A percentile compares a stretch with the other conserved stretches of the same genome.
These are phyloP conservation scores for Dryas octopetala DNA, from an alignment of 306 rosid species.

Conservation along the genomic window DNA sequence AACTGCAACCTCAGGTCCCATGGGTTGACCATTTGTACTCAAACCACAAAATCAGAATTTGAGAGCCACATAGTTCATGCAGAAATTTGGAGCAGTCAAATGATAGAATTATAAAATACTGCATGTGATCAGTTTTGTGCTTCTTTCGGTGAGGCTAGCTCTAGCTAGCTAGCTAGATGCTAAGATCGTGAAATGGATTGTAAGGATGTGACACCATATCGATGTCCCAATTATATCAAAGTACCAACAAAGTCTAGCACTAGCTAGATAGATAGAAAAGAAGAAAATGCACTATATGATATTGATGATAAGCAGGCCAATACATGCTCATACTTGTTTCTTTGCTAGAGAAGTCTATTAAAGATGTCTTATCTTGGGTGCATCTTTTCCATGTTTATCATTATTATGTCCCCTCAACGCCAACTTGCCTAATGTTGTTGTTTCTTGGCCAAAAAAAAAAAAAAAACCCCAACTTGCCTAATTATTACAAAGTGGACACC, in stretches of 20 bases:
- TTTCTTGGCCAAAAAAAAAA: no score
- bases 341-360: slow-evolving; percentile 4
- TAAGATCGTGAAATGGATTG: background rate
- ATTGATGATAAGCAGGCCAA: background rate
- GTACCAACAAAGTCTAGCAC: slow-evolving; percentile 35
- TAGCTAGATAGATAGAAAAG: background rate
- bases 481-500: background rate
- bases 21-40: slow-evolving; percentile 6
- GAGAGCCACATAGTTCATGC: slow-evolving; percentile 11
- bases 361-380: slow-evolving; percentile 10
- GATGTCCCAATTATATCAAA: slow-evolving; percentile 37
- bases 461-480: slow-evolving; percentile 13
- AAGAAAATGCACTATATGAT: slow-evolving; percentile 8
- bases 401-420: slow-evolving; percentile 15
- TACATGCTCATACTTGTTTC: background rate
- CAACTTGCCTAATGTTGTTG: slow-evolving; percentile 1
- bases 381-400: slow-evolving; percentile 1
- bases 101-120: background rate
- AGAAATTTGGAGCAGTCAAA: background rate
- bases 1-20: slow-evolving; percentile 8
- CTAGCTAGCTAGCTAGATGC: no score
- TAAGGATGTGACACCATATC: slow-evolving; percentile 23
- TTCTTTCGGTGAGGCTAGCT: slow-evolving; percentile 21
- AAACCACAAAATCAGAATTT: slow-evolving; percentile 3
- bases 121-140: background rate